A percentile compares a stretch with the other conserved stretches of the same genome.
These are phyloP conservation scores for Fraxinus albicans DNA, from an alignment of 305 asterid genomes.

Conservation along the genomic window DNA sequence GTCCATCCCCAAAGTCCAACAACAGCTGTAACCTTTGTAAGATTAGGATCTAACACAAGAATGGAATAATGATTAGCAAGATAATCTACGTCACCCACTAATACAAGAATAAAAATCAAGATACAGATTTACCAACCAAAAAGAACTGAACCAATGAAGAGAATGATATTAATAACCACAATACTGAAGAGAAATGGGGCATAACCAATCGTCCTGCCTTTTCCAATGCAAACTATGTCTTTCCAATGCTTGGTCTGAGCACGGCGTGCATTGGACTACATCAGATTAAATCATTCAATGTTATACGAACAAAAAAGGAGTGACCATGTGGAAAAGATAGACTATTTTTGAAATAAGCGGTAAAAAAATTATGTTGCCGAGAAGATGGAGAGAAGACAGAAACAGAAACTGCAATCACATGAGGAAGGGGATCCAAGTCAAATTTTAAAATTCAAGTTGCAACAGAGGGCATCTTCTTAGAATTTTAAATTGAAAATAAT, in stretches of 20 bases:
- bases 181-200: constrained; percentile 79
- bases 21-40: constrained; percentile 78
- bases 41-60: constrained; percentile 69
- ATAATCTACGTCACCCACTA: constrained; percentile 17
- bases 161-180: constrained; percentile 57
- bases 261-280: constrained; percentile 69
- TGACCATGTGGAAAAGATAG: constrained; percentile 3
- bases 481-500: constrained; percentile 15
- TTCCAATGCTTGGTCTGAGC: constrained; percentile 57
- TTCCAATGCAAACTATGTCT: constrained; percentile 50
- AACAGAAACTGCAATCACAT: not conserved
- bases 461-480: constrained; percentile 4
- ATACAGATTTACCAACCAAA: constrained; percentile 56
- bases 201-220: constrained; percentile 61
- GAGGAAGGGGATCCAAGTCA: not conserved
- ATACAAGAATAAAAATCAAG: constrained; percentile 11
- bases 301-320: constrained; percentile 19
- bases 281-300: constrained; percentile 31
- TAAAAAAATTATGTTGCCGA: not conserved
- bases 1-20: constrained; percentile 97
- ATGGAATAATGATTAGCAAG: constrained; percentile 36
- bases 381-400: not conserved
- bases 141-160: constrained; percentile 69
- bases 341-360: not conserved
- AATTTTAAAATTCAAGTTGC: not conserved